phyloP scores from a whole-genome alignment of 805 yeast genomes.

The Debaryomyces maramus region DNA sequence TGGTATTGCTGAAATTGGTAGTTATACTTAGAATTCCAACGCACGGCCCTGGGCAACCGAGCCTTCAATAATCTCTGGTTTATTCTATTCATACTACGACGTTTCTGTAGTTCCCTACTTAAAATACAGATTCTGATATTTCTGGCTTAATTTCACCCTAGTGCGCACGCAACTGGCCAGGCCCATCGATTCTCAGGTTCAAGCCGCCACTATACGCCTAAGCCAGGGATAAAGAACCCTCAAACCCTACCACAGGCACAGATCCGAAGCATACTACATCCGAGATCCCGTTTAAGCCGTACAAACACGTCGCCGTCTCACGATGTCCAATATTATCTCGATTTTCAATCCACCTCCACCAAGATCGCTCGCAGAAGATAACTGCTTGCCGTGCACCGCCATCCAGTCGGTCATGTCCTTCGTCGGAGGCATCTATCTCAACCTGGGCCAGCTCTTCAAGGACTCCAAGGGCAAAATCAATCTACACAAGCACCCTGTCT shows the following conservation, averaged over 20 bases:
- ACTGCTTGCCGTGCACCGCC: constrained; percentile 39
- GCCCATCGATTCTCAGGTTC: too few species aligned
- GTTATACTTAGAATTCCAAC: constrained; percentile 8
- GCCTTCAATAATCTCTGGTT: not conserved
- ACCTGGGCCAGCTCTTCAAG: constrained; percentile 27
- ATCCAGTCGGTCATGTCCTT: constrained; percentile 34
- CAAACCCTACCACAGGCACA: too few species aligned
- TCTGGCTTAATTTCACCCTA: too few species aligned
- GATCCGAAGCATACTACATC: too few species aligned
- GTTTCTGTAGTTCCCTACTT: too few species aligned
- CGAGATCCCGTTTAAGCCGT: too few species aligned
- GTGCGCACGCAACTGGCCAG: too few species aligned
- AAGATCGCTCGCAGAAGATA: constrained; percentile 20
- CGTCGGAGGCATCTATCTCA: constrained; percentile 36
- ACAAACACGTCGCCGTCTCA: too few species aligned
- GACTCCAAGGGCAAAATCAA: constrained; percentile 34
- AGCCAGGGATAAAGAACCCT: too few species aligned
- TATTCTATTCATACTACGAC: not conserved
- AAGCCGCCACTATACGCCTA: too few species aligned
- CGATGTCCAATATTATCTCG: constrained; percentile 33
- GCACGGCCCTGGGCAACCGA: not conserved
- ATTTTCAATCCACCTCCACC: constrained; percentile 39
- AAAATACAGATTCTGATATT: too few species aligned
- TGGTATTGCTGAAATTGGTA: constrained; percentile 13
- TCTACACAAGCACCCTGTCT: constrained; percentile 33